phyloP scores from a whole-genome alignment of 2,329 filamentous ascomycete species.

The Pseudogymnoascus sp. region DNA sequence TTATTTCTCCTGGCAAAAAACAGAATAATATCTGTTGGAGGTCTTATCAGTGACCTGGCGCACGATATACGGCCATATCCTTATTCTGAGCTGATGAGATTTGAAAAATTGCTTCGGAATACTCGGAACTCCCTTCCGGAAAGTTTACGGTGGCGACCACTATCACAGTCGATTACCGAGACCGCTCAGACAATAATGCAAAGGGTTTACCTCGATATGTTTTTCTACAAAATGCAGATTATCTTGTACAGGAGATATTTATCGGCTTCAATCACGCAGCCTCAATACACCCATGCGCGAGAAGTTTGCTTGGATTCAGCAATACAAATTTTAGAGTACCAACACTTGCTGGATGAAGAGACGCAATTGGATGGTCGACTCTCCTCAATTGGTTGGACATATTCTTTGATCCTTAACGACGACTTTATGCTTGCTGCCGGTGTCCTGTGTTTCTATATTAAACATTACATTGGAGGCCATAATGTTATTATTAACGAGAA shows the following conservation, averaged over 20 bases:
- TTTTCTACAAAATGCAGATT: slow-evolving; percentile 45
- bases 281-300: slow-evolving; percentile 47
- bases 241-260: slow-evolving; percentile 47
- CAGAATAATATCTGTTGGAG: slow-evolving; percentile 41
- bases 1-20: slow-evolving; percentile 39
- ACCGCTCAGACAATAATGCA: slow-evolving; percentile 39
- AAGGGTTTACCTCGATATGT: slow-evolving; percentile 40
- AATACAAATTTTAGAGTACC: slow-evolving; percentile 40
- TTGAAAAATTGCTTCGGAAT: slow-evolving; percentile 40
- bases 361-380: slow-evolving; percentile 46
- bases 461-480: neutral
- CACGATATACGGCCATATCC: slow-evolving; percentile 41
- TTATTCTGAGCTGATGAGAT: slow-evolving; percentile 42
- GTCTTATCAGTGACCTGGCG: slow-evolving; percentile 43
- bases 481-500: neutral
- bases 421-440: slow-evolving; percentile 54
- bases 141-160: slow-evolving; percentile 40
- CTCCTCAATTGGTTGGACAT: slow-evolving; percentile 45
- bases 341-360: slow-evolving; percentile 39
- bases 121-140: slow-evolving; percentile 37
- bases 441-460: slow-evolving; percentile 42
- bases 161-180: slow-evolving; percentile 42
- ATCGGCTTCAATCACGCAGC: slow-evolving; percentile 33
- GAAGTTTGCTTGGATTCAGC: slow-evolving; percentile 44
- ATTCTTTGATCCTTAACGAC: slow-evolving; percentile 49